Evolutionary conservation across 2,329 filamentous ascomycete species (phyloP), one percentile per base, ranked within the genome.

Genomic region (Thielaviopsis punctulata): DNA sequence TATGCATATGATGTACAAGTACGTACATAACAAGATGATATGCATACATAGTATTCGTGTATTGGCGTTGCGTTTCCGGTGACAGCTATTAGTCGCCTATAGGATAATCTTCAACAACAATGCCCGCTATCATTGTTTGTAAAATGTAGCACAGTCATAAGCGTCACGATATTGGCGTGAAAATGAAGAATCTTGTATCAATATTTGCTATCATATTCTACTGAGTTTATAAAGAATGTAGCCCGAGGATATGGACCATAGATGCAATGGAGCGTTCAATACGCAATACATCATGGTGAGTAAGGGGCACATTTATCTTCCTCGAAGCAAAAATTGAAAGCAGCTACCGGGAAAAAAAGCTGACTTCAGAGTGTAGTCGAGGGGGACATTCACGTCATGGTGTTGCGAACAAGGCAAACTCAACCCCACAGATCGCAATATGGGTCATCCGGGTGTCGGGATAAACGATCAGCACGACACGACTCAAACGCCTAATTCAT

Each of bases 341-440:
- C 74, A 70, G 80, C 80, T 81, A 86, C 72, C 68, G 77, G 61
- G 73, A 66, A 69, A 68, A 45, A 66, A 68, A 74, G 79, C 79
- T 76, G 72, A 75, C 79, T 74, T 84, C 84, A 82, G 83, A 87
- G 83, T 88, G 83, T 84, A 85, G 80, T 75, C 74, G 81, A 84
- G 80, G 76, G 62, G 62, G n/a, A 21, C 30, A 5, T 49, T 12
- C 19, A 39, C 39, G 47, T 36, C 22, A 49, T 25, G 4, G 39
- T 43, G n/a, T 41, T 41, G n/a, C n/a, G 30, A 12, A 36, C 6
- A 15, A 4, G 7, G 5, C 13, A 36, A 15, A 12, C 4, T 36
- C 30, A n/a, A 4, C 13, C 30, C n/a, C n/a, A n/a, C n/a, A n/a
- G n/a, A n/a, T 15, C 13, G 13, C n/a, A 36, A 36, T 36, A 33